Base-by-base conservation (phyloP, 2,329 filamentous ascomycete species). In the Ophiostoma novo-ulmi region DNA sequence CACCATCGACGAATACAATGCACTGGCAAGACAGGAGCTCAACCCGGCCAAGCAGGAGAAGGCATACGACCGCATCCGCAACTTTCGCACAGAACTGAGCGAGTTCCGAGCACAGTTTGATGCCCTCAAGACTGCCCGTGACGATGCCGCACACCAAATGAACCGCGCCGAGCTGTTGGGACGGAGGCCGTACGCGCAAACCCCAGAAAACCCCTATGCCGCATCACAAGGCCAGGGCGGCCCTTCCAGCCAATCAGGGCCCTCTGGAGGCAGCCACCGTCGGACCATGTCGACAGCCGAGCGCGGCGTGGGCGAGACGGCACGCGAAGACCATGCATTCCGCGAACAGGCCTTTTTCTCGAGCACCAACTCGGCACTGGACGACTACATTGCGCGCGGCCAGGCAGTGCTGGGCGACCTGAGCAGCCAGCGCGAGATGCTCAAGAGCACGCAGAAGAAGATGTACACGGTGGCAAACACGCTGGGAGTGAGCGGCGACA, bases 381-480 rank as follows among this genome's bases (percentile, higher is more conserved):
- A 99, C 78, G 94, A 98, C 75, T 99, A 97, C 78, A 87, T 99
- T 71, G 94, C 96, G 67, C 85, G 94, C 2, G 95, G 95, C 0
- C 89, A 97, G 77, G 92, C 93, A 0, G 95, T 99, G 52, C 84
- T 98, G 38, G 91, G 91, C 7, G 94, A 98, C 80, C 80, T 99
- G 70, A 91, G 92, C 3, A 87, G 95, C 77, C 95, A 99, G 82
- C 87, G 92, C 70, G 94, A 98, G 78, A 94, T 97, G 82, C 84
- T 99, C 74, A 99, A 99, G 83, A 92, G 90, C 69, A 98, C 95
- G 31, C 95, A 99, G 81, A 90, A 90, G 79, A 88, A 89, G 78
- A 83, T 99, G 68, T 98, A 98, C 78, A 94, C 88, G 75, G 93
- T 97, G 26, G 95, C 92, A 7, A 98, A 97, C 78, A 98, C 95